Conservation (phyloP, 129 eudicot species). For the Lactuca saligna region DNA sequence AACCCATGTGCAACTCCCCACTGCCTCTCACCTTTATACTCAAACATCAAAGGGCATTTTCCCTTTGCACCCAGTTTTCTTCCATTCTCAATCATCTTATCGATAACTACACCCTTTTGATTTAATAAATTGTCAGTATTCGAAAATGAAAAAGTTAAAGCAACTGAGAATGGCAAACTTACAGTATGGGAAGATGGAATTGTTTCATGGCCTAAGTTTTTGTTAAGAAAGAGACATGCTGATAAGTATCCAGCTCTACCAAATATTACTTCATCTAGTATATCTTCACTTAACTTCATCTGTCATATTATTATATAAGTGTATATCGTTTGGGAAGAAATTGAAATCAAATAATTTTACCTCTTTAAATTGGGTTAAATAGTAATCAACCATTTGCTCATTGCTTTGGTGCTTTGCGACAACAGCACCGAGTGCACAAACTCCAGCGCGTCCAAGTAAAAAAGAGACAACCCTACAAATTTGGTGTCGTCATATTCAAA, state of each 20-base stretch:
- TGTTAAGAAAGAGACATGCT: constrained; percentile 59
- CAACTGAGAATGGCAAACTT: constrained; percentile 10
- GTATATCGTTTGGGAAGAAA: neutral
- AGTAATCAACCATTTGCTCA: constrained; percentile 44
- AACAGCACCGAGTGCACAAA: constrained; percentile 81
- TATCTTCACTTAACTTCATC: constrained; percentile 53
- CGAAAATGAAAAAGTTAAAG: no score
- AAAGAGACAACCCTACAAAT: constrained; percentile 52
- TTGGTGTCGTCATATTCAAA: neutral
- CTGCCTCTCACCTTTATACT: constrained; percentile 55
- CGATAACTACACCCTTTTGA: constrained; percentile 44
- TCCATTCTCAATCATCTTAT: constrained; percentile 56
- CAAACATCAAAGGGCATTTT: constrained; percentile 69
- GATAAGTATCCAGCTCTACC: constrained; percentile 77
- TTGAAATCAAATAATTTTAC: constrained; percentile 26
- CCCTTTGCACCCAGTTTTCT: constrained; percentile 47
- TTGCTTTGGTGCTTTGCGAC: constrained; percentile 49
- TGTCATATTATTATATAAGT: constrained; percentile 22
- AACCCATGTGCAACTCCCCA: constrained; percentile 94
- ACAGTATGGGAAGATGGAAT: constrained; percentile 49
- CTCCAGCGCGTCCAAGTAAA: constrained; percentile 72
- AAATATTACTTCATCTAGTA: constrained; percentile 52
- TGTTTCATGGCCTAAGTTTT: constrained; percentile 55
- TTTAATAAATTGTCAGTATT: neutral
- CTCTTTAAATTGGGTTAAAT: constrained; percentile 56